Base-by-base conservation (phyloP, 2,329 filamentous ascomycete species). In the Cladosporium oxysporum region DNA sequence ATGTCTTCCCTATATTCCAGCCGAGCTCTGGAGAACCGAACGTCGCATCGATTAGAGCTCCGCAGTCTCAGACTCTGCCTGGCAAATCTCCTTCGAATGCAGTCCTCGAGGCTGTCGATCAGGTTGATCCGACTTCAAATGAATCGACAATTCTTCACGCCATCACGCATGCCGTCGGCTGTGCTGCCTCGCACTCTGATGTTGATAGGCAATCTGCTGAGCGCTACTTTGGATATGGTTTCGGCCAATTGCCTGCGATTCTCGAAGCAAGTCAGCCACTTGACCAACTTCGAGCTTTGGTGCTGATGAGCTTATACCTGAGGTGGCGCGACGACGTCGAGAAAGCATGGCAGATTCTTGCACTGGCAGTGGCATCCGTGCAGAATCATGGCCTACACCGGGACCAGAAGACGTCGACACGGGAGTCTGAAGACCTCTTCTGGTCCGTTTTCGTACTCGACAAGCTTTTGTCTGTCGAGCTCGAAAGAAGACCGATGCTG, bases 281-380 rank as follows among this genome's bases (percentile, higher is more conserved):
- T 3, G 60, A 62, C 10, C 37, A 21, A 4, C 14, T 62, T 7
- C 29, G 49, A 14, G 49, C 49, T n/a, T 28, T 62, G 3, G 18
- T 62, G 29, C 49, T 62, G 12, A 55, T 62, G 31, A 53, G 47
- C 23, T n/a, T 62, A 5, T 62, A 62, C 28, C 49, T 62, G 6
- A 33, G 49, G 14, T 62, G 60, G 60, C 60, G 49, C 21, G 49
- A 62, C 4, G 60, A 62, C 12, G 23, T 53, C 3, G 60, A 62
- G 21, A 62, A 31, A 41, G 60, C 60, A 16, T 62, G 47, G 60
- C 60, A 62, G 23, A 62, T 55, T 5, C 60, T 62, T 8, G 53
- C 60, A 1, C 33, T 62, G 3, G 49, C 47, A 18, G 60, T 44
- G 0, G 49, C 49, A 21, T 44, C 16, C 5, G 47, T 55, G 3